These are phyloP conservation scores for Royoungia palumana DNA, from an alignment of 768 basidiomycete genomes.

Conservation along the genomic window DNA sequence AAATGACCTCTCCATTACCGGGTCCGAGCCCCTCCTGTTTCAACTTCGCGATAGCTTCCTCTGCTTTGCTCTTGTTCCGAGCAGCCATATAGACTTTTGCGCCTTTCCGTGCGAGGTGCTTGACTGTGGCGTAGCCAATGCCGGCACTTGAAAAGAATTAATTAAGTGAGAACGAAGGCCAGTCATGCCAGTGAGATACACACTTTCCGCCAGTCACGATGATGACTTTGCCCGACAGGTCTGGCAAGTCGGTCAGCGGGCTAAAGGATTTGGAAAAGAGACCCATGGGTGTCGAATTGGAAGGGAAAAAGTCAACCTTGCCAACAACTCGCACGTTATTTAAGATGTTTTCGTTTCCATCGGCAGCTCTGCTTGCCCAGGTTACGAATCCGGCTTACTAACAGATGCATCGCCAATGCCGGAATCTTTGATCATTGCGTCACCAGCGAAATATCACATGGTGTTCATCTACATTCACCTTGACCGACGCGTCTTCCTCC, in stretches of 20 bases:
- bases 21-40: constrained; percentile 41
- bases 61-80: constrained; percentile 44
- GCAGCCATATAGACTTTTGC: constrained; percentile 61
- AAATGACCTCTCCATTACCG: constrained; percentile 46
- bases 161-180: no score
- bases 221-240: constrained; percentile 38
- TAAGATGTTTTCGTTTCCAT: no score
- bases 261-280: constrained; percentile 30
- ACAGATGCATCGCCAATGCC: no score
- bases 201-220: constrained; percentile 61
- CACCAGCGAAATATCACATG: no score
- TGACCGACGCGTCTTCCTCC: no score
- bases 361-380: no score
- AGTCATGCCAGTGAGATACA: constrained; percentile 3
- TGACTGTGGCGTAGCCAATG: constrained; percentile 50
- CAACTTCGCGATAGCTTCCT: constrained; percentile 46
- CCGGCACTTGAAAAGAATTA: constrained; percentile 33
- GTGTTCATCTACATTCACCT: no score
- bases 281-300: constrained; percentile 7
- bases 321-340: no score
- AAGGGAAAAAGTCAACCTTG: no score
- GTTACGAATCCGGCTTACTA: no score
- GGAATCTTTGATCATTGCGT: no score
- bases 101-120: constrained; percentile 50
- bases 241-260: constrained; percentile 37